phyloP scores from a whole-genome alignment of 2,329 filamentous ascomycete species.

The Bisporella sp. region DNA sequence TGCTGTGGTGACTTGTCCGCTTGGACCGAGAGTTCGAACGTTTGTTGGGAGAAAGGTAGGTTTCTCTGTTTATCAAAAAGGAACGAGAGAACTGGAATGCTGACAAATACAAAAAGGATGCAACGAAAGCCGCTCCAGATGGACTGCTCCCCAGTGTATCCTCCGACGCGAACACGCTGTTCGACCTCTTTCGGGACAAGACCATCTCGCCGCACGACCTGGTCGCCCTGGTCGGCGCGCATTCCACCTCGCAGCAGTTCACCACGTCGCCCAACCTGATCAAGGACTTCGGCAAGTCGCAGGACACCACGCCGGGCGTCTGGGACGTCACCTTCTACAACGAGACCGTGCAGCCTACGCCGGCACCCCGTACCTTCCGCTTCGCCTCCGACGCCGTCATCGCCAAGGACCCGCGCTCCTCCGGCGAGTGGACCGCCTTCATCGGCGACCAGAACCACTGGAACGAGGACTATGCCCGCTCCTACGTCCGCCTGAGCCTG shows the following conservation, averaged over 20 bases:
- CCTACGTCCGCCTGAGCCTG: slow-evolving; percentile 46
- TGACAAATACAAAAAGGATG: not conserved
- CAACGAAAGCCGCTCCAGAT: not conserved
- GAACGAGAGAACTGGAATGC: too few species aligned
- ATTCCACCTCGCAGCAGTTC: slow-evolving; percentile 41
- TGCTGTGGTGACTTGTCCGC: slow-evolving; percentile 37
- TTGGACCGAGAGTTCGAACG: slow-evolving; percentile 42
- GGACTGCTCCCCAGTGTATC: slow-evolving; percentile 38
- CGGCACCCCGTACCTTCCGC: slow-evolving; percentile 28
- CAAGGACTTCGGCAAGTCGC: slow-evolving; percentile 39
- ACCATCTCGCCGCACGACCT: slow-evolving; percentile 45
- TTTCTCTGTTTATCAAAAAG: slow-evolving; percentile 5
- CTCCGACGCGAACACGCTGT: slow-evolving; percentile 35
- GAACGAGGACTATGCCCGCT: slow-evolving; percentile 36
- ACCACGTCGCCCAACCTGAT: slow-evolving; percentile 34
- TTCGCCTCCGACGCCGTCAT: too few species aligned
- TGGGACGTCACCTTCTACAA: slow-evolving; percentile 46
- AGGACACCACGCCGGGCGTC: slow-evolving; percentile 42
- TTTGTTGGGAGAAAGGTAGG: slow-evolving; percentile 43
- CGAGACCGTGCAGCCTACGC: slow-evolving; percentile 31
- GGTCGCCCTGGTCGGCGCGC: slow-evolving; percentile 47
- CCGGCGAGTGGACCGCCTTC: too few species aligned
- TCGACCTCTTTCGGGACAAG: slow-evolving; percentile 38
- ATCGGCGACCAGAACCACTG: not conserved
- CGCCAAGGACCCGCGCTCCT: too few species aligned